phyloP scores from a whole-genome alignment of 208 protist species.

The Trypanosoma platydactyli region DNA sequence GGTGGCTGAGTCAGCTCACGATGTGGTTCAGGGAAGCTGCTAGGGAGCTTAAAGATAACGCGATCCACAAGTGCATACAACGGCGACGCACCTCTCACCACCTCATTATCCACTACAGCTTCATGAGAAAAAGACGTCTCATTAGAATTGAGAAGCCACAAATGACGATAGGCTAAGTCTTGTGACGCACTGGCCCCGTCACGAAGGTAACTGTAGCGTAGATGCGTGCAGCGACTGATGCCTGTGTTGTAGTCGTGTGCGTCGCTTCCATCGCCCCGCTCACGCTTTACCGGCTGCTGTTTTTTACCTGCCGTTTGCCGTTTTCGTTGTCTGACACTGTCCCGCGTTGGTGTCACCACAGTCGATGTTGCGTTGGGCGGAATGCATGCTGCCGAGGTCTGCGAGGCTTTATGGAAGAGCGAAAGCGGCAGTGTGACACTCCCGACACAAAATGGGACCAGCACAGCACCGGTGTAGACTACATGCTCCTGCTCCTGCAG shows the following conservation, averaged over 20 bases:
- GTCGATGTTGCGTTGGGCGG: background rate
- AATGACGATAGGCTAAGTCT: conserved; percentile 75
- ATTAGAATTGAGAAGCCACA: conserved; percentile 21
- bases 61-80: conserved; percentile 69
- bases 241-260: conserved; percentile 27
- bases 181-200: conserved; percentile 48
- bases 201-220: conserved; percentile 78
- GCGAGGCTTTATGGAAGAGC: conserved; percentile 14
- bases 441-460: conserved; percentile 52
- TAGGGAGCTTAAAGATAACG: conserved; percentile 71
- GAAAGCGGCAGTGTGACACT: conserved; percentile 30
- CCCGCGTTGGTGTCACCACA: background rate
- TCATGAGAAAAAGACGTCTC: background rate
- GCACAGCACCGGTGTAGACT: conserved; percentile 52
- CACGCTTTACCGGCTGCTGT: background rate
- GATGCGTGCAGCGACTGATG: conserved; percentile 59
- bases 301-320: background rate
- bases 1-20: conserved; percentile 56
- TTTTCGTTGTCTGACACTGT: background rate
- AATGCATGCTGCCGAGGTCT: background rate
- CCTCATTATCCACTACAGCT: background rate
- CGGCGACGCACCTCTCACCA: conserved; percentile 43
- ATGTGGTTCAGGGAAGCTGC: conserved; percentile 69
- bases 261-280: background rate
- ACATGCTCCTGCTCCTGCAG: conserved; percentile 31